phyloP scores from a whole-genome alignment of 768 basidiomycete genomes.

The Boletales sp. region DNA sequence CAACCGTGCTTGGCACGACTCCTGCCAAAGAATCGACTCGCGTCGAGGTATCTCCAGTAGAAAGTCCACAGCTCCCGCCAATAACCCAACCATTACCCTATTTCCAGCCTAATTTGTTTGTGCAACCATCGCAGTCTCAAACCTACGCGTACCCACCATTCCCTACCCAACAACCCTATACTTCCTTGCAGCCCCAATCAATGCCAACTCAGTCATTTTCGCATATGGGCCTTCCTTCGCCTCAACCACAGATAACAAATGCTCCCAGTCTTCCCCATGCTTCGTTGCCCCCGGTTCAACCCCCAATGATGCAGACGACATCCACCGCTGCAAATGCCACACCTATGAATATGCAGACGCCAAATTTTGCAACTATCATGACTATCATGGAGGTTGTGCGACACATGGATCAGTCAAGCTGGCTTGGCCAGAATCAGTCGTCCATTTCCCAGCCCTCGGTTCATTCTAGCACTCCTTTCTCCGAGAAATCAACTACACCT shows the following conservation, averaged over 20 bases:
- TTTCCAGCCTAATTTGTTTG: slow-evolving; percentile 8
- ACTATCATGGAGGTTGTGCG: slow-evolving; percentile 31
- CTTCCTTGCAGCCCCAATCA: slow-evolving; percentile 17
- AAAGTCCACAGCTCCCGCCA: slow-evolving; percentile 3
- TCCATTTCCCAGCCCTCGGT: slow-evolving; percentile 14
- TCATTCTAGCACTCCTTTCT: slow-evolving; percentile 2
- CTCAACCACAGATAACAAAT: slow-evolving; percentile 13
- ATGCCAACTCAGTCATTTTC: slow-evolving; percentile 14
- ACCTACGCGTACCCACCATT: slow-evolving; percentile 13
- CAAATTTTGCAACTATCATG: slow-evolving; percentile 25
- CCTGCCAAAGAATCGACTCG: slow-evolving; percentile 1
- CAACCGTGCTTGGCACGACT: not conserved
- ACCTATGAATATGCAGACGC: slow-evolving; percentile 9
- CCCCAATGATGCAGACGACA: slow-evolving; percentile 12
- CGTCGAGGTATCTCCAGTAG: not conserved
- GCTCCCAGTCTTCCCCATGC: slow-evolving; percentile 8
- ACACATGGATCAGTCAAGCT: slow-evolving; percentile 23
- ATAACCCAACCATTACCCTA: slow-evolving; percentile 9
- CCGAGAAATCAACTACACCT: slow-evolving; percentile 4
- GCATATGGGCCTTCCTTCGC: slow-evolving; percentile 14
- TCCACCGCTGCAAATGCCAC: slow-evolving; percentile 3
- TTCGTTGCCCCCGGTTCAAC: slow-evolving; percentile 13
- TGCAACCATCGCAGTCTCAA: slow-evolving; percentile 19
- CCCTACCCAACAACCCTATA: slow-evolving; percentile 13
- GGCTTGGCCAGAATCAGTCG: slow-evolving; percentile 16